Conservation (phyloP, 371 early-diverging fungal species). For the Apophysomyces trapeziformis region DNA sequence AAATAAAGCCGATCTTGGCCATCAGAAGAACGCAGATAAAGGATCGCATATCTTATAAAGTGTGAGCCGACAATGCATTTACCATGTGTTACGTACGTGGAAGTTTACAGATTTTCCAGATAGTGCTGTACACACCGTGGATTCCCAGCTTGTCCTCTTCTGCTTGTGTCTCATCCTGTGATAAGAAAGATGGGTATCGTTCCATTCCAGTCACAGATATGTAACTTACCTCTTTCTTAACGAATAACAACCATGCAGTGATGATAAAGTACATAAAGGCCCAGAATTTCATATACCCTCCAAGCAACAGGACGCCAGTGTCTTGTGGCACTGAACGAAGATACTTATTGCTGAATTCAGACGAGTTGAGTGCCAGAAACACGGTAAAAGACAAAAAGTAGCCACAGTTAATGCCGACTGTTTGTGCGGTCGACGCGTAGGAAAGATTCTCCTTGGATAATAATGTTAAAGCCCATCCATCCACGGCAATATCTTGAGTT, state of each 20-base stretch:
- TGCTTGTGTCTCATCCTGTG: conserved; percentile 15
- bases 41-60: conserved; percentile 73
- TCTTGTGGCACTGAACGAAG: conserved; percentile 73
- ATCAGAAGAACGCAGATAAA: conserved; percentile 83
- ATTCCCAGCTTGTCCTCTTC: conserved; percentile 61
- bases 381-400: conserved; percentile 96
- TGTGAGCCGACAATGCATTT: background rate
- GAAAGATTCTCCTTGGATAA: conserved; percentile 87
- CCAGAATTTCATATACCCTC: conserved; percentile 93
- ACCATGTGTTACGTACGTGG: conserved; percentile 57
- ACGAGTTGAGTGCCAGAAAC: conserved; percentile 92
- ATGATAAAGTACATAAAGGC: conserved; percentile 84
- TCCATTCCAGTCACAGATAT: background rate
- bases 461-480: conserved; percentile 96
- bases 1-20: conserved; percentile 93
- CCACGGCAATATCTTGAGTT: conserved; percentile 98
- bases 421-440: conserved; percentile 94
- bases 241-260: conserved; percentile 80
- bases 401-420: conserved; percentile 94
- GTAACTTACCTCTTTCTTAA: conserved; percentile 70
- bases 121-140: conserved; percentile 63
- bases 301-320: conserved; percentile 77
- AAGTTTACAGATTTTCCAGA: conserved; percentile 73
- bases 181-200: background rate
- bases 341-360: conserved; percentile 95